Evolutionary conservation across 139 green algal genomes (phyloP).

Genomic region (Chlorella sorokiniana): DNA sequence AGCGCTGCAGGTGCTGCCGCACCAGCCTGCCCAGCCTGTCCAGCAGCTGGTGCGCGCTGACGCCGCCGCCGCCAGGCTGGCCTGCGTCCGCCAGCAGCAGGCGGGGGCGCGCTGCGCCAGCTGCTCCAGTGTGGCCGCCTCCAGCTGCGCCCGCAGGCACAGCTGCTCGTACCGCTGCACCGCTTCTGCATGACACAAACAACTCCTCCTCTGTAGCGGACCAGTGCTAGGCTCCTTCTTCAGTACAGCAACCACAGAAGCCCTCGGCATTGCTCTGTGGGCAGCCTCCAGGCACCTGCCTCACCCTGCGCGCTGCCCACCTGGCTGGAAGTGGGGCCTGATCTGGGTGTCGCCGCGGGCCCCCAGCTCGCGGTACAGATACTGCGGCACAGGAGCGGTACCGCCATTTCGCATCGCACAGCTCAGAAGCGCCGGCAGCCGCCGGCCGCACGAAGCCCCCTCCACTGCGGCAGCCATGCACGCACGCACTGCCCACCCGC

Average conservation of each 20-base stretch:
- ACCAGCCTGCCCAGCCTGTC: conserved; percentile 11
- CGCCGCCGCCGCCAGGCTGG: not conserved
- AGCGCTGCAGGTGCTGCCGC: not conserved
- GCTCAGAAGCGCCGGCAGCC: no score
- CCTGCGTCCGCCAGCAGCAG: not conserved
- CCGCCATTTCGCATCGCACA: not conserved
- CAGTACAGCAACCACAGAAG: no score
- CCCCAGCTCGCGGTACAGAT: not conserved
- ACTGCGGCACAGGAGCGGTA: not conserved
- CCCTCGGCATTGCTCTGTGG: no score
- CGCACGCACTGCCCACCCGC: not conserved
- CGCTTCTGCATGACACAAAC: not conserved
- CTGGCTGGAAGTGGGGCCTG: not conserved
- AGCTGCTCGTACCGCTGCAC: conserved; percentile 2
- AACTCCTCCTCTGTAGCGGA: not conserved
- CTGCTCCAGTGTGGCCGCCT: conserved; percentile 13
- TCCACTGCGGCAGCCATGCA: conserved; percentile 2
- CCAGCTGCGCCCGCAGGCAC: conserved; percentile 30
- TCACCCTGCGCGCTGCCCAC: not conserved
- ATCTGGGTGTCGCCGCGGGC: conserved; percentile 1
- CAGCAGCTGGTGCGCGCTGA: not conserved
- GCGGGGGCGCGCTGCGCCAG: not conserved
- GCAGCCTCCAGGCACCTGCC: no score
- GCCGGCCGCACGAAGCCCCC: no score
- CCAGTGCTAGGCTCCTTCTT: no score